Base-by-base conservation (phyloP, 768 basidiomycete genomes). In the Pulveroboletus sp. region DNA sequence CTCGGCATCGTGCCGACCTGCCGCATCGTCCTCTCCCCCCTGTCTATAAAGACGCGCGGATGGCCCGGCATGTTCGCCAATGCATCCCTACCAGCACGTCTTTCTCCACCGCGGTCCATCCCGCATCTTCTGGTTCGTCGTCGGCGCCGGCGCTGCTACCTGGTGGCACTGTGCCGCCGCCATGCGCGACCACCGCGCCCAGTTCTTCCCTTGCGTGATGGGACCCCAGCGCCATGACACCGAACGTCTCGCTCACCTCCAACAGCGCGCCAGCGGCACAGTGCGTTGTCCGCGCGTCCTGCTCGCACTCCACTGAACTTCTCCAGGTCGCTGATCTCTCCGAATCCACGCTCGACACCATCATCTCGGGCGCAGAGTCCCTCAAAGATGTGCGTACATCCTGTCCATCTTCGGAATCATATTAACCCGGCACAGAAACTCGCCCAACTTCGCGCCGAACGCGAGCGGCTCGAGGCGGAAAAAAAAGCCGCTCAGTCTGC, bases 121-220 rank as follows among this genome's bases (percentile, higher is more conserved):
- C 37, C 82, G 86, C 53, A 35, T 85, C 45, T 25, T 87, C 62
- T 88, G 86, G 86, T 85, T 88, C 72, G 9, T 75, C 56, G 17
- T 86, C 54, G 87, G 86, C 50, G 84, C 80, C 6, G 69, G 67
- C 3, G 57, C 53, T 23, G 69, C 70, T 0, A 60, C 64, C 20
- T 69, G 65, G 53, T 77, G 67, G 65, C 45, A 65, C 67, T 43
- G 74, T 72, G 34, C 68, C 67, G n/a, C 63, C 64, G 37, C 72
- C 64, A 74, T 72, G 62, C 72, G 72, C 54, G 73, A 74, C 33
- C 71, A 74, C 40, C 59, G 62, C 33, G 65, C 60, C 14, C 69
- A 70, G 20, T 57, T 59, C 53, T 61, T 60, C 20, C 63, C 59
- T 40, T 65, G 63, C 43, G 53, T 66, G 44, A 59, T 57, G 55